Percentiles rank a stretch among this genome's conserved stretches.
Evolutionary conservation across 2,329 filamentous ascomycete species (phyloP).

Genomic region (Claviceps sp.): DNA sequence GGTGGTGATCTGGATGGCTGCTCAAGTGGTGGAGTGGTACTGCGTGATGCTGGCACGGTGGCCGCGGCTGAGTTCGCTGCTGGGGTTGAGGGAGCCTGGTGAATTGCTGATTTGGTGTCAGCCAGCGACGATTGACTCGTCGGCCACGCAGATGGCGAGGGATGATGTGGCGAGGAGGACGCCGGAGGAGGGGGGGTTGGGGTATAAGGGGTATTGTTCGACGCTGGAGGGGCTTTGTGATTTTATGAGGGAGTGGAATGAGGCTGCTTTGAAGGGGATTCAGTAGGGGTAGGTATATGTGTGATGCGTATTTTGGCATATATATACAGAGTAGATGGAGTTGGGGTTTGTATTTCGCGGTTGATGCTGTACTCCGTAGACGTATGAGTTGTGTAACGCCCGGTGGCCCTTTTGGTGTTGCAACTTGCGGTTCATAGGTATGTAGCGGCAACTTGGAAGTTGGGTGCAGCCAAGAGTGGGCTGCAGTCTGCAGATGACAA

Average conservation of each 20-base stretch:
- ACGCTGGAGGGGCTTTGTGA: slow-evolving; percentile 28
- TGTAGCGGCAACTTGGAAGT: too few relatives aligned
- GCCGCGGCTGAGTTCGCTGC: slow-evolving; percentile 11
- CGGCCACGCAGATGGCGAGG: slow-evolving; percentile 23
- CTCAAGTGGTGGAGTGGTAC: slow-evolving; percentile 17
- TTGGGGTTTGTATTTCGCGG: not conserved
- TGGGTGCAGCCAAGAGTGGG: too few relatives aligned
- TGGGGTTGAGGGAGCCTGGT: slow-evolving; percentile 17
- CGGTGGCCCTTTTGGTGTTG: too few relatives aligned
- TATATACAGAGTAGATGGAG: not conserved
- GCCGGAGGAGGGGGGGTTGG: slow-evolving; percentile 27
- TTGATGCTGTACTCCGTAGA: too few relatives aligned
- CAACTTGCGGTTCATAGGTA: too few relatives aligned
- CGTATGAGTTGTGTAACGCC: too few relatives aligned
- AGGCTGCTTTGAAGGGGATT: not conserved
- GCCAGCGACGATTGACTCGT: slow-evolving; percentile 24
- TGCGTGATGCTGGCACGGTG: slow-evolving; percentile 7
- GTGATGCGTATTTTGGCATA: not conserved
- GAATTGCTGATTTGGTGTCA: slow-evolving; percentile 26
- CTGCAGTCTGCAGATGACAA: too few relatives aligned
- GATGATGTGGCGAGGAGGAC: slow-evolving; percentile 23
- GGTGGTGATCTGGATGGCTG: slow-evolving; percentile 17
- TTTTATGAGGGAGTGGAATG: slow-evolving; percentile 28
- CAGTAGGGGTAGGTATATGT: not conserved
- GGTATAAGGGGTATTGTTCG: slow-evolving; percentile 23